Evolutionary conservation across 208 protist genomes (phyloP).

Genomic region (Trypanosoma caninum): DNA sequence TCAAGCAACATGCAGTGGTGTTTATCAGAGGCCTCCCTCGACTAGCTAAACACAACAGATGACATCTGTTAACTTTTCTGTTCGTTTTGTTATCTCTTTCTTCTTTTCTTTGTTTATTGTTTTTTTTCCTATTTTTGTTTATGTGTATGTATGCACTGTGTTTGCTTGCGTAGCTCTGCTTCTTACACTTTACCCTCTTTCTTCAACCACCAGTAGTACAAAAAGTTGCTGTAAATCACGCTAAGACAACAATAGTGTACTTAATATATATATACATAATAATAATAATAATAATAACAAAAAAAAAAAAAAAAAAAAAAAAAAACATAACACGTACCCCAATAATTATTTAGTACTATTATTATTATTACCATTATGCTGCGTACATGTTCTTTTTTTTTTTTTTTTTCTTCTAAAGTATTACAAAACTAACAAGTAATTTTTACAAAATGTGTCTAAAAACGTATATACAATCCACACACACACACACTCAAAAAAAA

Average conservation of each 20-base stretch:
- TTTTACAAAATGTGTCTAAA: neutral
- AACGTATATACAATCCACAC: constrained; percentile 9
- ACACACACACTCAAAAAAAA: no score
- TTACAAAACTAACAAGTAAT: neutral
- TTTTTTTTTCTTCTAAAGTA: constrained; percentile 3
- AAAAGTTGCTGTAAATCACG: no score
- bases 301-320: constrained; percentile 10
- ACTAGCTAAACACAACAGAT: no score
- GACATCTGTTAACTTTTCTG: no score
- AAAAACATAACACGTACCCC: no score
- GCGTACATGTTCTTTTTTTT: neutral
- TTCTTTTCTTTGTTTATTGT: neutral
- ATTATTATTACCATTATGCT: constrained; percentile 2
- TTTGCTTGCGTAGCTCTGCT: neutral
- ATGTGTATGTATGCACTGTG: neutral
- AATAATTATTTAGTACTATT: constrained; percentile 1
- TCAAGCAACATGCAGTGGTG: constrained; percentile 29
- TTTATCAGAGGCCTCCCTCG: constrained; percentile 38
- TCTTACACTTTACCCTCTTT: no score
- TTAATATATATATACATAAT: no score
- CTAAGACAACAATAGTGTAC: no score
- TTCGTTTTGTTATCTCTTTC: no score
- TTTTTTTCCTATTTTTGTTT: neutral
- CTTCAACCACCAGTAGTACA: no score
- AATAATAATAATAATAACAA: no score